Evolutionary conservation across 306 rosid genomes (phyloP), one percentile per base, ranked within the genome.

Genomic region (Vigna nakashimae): DNA sequence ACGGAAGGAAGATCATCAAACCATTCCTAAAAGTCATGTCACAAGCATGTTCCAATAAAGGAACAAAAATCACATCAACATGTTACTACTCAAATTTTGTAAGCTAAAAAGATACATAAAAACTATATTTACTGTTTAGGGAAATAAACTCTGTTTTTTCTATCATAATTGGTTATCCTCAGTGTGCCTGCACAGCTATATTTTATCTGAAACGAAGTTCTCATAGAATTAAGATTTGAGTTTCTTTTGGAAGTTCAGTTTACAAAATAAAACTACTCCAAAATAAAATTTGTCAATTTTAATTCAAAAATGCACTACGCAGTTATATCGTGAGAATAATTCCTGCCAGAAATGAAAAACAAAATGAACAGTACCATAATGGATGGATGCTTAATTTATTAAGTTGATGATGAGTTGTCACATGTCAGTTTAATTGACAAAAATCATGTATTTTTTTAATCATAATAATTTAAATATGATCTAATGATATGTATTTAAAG

Each of bases 1-100:
- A 13, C 36, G 42, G 24, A 50, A 20, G 16, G 28, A 32, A 4
- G 38, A 62, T 62, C 65, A 71, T 79, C 30, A 60, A 51, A 24
- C 22, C 28, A 49, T 43, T 52, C 28, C 73, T 71, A 51, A 52
- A 63, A 50, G 78, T 15, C 11, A 34, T 16, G 46, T 34, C 22
- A 65, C n/a, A 40, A 8, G 34, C 22, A 18, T 12, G 34, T 40
- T 40, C 30, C 53, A 65, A 38, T 5, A 15, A 40, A 38, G 24
- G 36, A 57, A 40, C 13, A 65, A 16, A 38, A 34, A 65, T 65
- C 50, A 17, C 2, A 10, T 5, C 28, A 65, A 38, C 36, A 43
- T 4, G 53, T 20, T 42, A 65, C 12, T 65, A 10, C 26, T 34
- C 34, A 71, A 10, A 52, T 51, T 53, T 3, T 7, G 60, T 13